A percentile compares a stretch with the other conserved stretches of the same genome.
These are phyloP conservation scores for Tricharina praecox DNA, from an alignment of 495 filamentous ascomycete genomes.

Conservation along the genomic window DNA sequence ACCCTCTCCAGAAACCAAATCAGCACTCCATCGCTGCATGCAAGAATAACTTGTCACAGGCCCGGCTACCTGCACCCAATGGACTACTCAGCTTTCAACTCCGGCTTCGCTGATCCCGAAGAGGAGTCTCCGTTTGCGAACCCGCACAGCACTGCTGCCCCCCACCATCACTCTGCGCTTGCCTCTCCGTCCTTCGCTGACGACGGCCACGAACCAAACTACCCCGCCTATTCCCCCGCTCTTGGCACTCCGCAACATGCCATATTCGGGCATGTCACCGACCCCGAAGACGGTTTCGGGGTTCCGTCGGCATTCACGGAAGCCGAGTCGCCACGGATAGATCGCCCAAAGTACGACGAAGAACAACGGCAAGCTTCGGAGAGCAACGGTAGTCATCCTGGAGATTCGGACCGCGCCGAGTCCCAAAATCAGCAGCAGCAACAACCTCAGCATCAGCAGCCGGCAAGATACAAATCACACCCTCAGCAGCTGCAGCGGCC, in stretches of 20 bases:
- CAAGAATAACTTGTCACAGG: too few relatives aligned
- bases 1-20: too few relatives aligned
- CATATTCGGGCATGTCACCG: neutral
- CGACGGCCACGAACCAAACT: slow-evolving; percentile 10
- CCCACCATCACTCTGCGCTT: slow-evolving; percentile 2
- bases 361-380: neutral
- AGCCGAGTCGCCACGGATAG: slow-evolving; percentile 2
- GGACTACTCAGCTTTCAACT: slow-evolving; percentile 24
- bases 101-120: slow-evolving; percentile 20
- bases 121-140: slow-evolving; percentile 21
- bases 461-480: neutral
- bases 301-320: neutral
- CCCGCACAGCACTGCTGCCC: neutral
- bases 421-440: slow-evolving; percentile 12
- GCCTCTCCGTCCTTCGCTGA: slow-evolving; percentile 9
- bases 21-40: too few relatives aligned
- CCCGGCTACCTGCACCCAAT: too few relatives aligned
- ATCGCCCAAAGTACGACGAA: neutral
- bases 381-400: neutral
- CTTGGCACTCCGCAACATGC: neutral
- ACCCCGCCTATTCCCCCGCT: neutral
- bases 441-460: slow-evolving; percentile 6
- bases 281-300: neutral
- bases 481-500: slow-evolving; percentile 25
- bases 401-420: neutral